A percentile compares a stretch with the other conserved stretches of the same genome.
Evolutionary conservation across 208 protist genomes (phyloP).

Genomic region (Porcisia deanei): DNA sequence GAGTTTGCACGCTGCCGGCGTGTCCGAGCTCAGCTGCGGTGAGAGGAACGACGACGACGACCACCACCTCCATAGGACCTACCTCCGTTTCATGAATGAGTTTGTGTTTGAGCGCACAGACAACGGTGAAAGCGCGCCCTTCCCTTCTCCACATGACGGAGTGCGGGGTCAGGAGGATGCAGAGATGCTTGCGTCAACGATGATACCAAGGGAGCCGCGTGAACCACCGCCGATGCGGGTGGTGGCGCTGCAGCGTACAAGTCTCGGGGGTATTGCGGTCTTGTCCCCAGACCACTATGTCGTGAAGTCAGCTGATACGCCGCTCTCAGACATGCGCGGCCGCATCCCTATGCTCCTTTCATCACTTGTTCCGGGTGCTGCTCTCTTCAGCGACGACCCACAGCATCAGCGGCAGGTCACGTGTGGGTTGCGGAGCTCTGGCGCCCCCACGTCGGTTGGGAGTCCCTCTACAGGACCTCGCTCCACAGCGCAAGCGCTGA

Average conservation of each 20-base stretch:
- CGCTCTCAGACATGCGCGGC: slow-evolving; percentile 6
- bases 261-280: slow-evolving; percentile 29
- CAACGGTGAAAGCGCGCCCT: slow-evolving; percentile 13
- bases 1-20: slow-evolving; percentile 3
- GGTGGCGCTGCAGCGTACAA: slow-evolving; percentile 21
- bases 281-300: slow-evolving; percentile 19
- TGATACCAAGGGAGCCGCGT: slow-evolving; percentile 17
- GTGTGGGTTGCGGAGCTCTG: background rate
- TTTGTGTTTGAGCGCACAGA: slow-evolving; percentile 19
- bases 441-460: background rate
- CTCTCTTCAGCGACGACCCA: slow-evolving; percentile 9
- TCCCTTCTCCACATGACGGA: slow-evolving; percentile 47
- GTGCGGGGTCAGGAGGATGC: slow-evolving; percentile 33
- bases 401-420: slow-evolving; percentile 7
- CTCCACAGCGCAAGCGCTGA: slow-evolving; percentile 8
- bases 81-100: slow-evolving; percentile 28
- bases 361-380: background rate
- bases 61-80: slow-evolving; percentile 17
- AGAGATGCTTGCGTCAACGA: slow-evolving; percentile 18
- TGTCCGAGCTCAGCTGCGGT: slow-evolving; percentile 10
- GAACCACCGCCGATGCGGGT: slow-evolving; percentile 13
- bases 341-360: slow-evolving; percentile 27
- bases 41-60: background rate
- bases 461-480: background rate
- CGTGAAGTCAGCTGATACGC: slow-evolving; percentile 17